Base-by-base conservation (phyloP, 225 moss, liverwort and hornwort species). In the Asterella californica region DNA sequence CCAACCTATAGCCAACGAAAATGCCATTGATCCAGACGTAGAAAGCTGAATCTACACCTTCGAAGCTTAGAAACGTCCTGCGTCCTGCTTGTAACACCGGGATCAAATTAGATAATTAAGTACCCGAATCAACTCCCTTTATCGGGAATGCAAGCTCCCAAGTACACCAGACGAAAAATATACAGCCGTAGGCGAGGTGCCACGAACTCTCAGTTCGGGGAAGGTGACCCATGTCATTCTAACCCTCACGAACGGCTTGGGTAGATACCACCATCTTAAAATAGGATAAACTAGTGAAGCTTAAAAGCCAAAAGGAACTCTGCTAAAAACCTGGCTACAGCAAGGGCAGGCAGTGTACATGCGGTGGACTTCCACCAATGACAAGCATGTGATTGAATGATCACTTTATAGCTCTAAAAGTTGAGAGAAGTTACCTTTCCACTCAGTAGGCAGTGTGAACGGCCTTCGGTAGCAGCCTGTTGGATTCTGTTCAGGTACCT, bases 41-140 rank as follows among this genome's bases (percentile, higher is more conserved):
- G 66, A 99, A 99, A 63, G 99, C 99, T 77, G 99, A 99, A 84
- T 95, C 99, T 42, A 95, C 95, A 79, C 89, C 99, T 89, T 99
- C 99, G 30, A 99, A 95, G 73, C 84, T 88, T 32, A 99, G 63
- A 80, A 88, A 90, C 68, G 91, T 60, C 14, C 83, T 90, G 66
- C 93, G 92, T 24, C 90, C 96, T 96, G 87, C 79, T 81, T 81
- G 30, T 48, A 25, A 76, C 7, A 76, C 25, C 17, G 42, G 37
- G 18, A 42, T 24, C 11, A 61, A 61, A 6, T 53, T 32, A 53
- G 27, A 29, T 49, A 2, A 25, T 14, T 70, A 70, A 38, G 17
- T 36, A 45, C 45, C 8, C 19, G 24, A 9, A 11, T 70, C 42
- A 25, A 24, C 24, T 70, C 24, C 45, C 2, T 24, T 27, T 48